A percentile compares a stretch with the other conserved stretches of the same genome.
phyloP scores from a whole-genome alignment of 192 early-diverging fungal genomes.

The Phycomyces nitens region DNA sequence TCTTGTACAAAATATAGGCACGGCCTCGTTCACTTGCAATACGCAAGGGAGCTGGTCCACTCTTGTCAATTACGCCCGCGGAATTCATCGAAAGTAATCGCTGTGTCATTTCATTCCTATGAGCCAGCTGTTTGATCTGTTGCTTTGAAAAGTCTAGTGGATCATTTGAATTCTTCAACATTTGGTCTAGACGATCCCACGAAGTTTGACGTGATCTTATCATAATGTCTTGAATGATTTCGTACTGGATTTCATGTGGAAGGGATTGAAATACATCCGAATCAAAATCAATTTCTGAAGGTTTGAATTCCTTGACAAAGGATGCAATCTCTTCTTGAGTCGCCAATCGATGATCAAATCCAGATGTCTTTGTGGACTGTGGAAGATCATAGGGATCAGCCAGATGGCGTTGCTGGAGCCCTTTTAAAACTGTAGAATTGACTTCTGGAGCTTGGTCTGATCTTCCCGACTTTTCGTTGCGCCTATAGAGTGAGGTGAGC shows the following conservation, averaged over 20 bases:
- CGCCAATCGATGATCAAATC: conserved; percentile 50
- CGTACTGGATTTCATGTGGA: conserved; percentile 84
- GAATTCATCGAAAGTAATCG: conserved; percentile 51
- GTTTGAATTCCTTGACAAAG: conserved; percentile 31
- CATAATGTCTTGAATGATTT: conserved; percentile 89
- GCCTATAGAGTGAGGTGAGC: conserved; percentile 1
- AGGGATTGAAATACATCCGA: conserved; percentile 72
- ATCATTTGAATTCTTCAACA: conserved; percentile 62
- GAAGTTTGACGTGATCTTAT: conserved; percentile 75
- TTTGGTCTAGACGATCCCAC: conserved; percentile 63
- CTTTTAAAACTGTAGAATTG: neutral
- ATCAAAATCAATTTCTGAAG: conserved; percentile 67
- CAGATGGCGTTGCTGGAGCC: neutral
- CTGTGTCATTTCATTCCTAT: conserved; percentile 84
- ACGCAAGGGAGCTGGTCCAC: conserved; percentile 50
- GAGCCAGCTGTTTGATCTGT: conserved; percentile 83
- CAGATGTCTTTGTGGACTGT: conserved; percentile 13
- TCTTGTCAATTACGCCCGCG: conserved; percentile 23
- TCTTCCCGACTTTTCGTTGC: neutral
- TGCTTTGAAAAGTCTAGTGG: conserved; percentile 85
- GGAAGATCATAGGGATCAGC: conserved; percentile 33
- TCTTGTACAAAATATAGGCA: conserved; percentile 85
- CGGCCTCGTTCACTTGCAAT: conserved; percentile 79
- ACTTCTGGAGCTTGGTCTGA: conserved; percentile 29
- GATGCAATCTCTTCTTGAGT: conserved; percentile 43